phyloP scores from a whole-genome alignment of 257 asterid genomes.

The Nicotiana knightiana region DNA sequence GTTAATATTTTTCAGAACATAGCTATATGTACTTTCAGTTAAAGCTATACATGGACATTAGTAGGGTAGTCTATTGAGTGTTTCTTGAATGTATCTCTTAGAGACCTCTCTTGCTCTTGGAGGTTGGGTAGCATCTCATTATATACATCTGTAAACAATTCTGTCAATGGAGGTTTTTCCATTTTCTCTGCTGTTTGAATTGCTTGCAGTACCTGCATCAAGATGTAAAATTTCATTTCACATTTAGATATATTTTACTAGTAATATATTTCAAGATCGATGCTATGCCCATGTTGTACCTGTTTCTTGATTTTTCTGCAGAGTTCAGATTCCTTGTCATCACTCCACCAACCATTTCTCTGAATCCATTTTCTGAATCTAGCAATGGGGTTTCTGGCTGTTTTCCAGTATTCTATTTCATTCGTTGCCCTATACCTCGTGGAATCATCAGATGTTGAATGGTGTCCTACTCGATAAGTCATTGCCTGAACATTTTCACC shows the following conservation, averaged over 20 bases:
- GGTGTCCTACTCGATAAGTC: slow-evolving; percentile 86
- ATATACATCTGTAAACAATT: slow-evolving; percentile 69
- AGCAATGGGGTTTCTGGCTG: slow-evolving; percentile 40
- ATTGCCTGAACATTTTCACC: slow-evolving; percentile 41
- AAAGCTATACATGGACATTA: slow-evolving; percentile 55
- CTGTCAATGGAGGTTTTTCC: slow-evolving; percentile 52
- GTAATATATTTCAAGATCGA: no score
- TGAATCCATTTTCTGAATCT: slow-evolving; percentile 72
- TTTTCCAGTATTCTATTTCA: slow-evolving; percentile 82
- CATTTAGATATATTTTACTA: not conserved
- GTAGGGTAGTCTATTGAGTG: slow-evolving; percentile 62
- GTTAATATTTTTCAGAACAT: not conserved
- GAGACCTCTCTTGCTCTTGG: slow-evolving; percentile 60
- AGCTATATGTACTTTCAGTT: not conserved
- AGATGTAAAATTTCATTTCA: not conserved
- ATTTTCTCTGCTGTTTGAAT: slow-evolving; percentile 60
- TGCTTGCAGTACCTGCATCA: slow-evolving; percentile 53
- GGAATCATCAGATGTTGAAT: slow-evolving; percentile 94
- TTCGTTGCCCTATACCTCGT: slow-evolving; percentile 61
- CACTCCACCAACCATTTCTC: slow-evolving; percentile 79
- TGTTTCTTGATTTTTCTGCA: slow-evolving; percentile 46
- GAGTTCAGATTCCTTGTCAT: slow-evolving; percentile 47
- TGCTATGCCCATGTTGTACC: slow-evolving; percentile 21
- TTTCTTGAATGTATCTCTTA: slow-evolving; percentile 50
- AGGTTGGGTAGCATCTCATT: slow-evolving; percentile 47